phyloP scores from a whole-genome alignment of 2,329 filamentous ascomycete species.

The Pleomassaria siparia region DNA sequence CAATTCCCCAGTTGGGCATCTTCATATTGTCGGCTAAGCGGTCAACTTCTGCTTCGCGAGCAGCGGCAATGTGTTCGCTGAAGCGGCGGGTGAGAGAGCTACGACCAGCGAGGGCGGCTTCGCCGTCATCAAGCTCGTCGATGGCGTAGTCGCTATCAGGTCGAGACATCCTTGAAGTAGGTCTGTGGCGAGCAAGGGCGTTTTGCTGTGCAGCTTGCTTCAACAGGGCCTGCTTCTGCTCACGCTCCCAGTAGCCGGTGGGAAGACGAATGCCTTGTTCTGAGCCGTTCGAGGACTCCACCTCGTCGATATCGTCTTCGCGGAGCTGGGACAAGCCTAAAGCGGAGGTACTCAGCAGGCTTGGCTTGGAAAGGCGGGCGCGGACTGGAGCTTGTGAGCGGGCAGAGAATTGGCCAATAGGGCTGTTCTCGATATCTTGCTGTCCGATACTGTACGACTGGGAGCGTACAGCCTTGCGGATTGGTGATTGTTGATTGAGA shows the following conservation, averaged over 20 bases:
- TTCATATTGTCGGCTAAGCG: conserved; percentile 22
- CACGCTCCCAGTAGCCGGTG: conserved; percentile 34
- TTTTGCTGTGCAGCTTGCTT: conserved; percentile 42
- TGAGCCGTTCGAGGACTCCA: conserved; percentile 62
- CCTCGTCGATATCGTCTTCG: conserved; percentile 59
- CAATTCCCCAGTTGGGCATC: conserved; percentile 32
- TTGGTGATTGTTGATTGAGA: conserved; percentile 62
- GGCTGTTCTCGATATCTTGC: conserved; percentile 59
- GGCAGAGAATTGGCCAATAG: conserved; percentile 54
- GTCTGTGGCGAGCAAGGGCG: conserved; percentile 35
- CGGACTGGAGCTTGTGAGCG: conserved; percentile 58
- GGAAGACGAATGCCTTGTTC: conserved; percentile 51
- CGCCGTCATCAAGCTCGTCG: conserved; percentile 69
- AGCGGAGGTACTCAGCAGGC: conserved; percentile 66
- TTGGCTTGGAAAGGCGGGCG: conserved; percentile 77
- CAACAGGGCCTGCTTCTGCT: conserved; percentile 35
- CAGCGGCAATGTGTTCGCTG: conserved; percentile 38
- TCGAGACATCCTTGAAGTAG: conserved; percentile 32
- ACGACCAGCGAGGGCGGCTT: conserved; percentile 44
- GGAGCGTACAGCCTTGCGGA: conserved; percentile 89
- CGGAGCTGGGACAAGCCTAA: conserved; percentile 34
- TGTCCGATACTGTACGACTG: conserved; percentile 97
- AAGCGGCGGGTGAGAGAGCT: conserved; percentile 39
- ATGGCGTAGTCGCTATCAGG: conserved; percentile 72
- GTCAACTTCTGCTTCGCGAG: conserved; percentile 26